Percentiles rank a stretch among this genome's conserved stretches.
phyloP scores from a whole-genome alignment of 352 stramenopile species.

The Phytopythium ostracodes region DNA sequence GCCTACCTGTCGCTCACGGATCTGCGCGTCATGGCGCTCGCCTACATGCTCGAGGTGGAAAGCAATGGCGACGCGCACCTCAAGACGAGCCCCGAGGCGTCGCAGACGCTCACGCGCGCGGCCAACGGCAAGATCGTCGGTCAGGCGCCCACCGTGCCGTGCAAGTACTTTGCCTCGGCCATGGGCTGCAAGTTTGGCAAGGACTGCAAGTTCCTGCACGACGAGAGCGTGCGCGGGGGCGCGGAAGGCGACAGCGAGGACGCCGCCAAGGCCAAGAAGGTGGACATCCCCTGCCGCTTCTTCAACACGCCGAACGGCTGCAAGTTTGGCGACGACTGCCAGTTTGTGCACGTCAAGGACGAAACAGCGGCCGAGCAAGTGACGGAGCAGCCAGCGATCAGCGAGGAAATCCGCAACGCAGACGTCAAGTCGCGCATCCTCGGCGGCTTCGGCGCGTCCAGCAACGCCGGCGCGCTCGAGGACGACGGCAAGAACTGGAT shows the following conservation, averaged over 20 bases:
- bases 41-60: constrained; percentile 84
- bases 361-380: constrained; percentile 19
- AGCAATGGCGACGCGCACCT: constrained; percentile 64
- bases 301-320: constrained; percentile 75
- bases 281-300: constrained; percentile 70
- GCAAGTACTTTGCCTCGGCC: constrained; percentile 75
- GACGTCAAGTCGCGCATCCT: constrained; percentile 88
- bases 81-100: constrained; percentile 60
- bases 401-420: constrained; percentile 61
- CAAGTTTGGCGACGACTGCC: constrained; percentile 66
- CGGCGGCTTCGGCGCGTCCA: constrained; percentile 70
- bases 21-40: constrained; percentile 84
- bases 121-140: constrained; percentile 68
- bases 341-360: constrained; percentile 59
- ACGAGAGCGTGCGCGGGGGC: constrained; percentile 24
- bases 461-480: constrained; percentile 66
- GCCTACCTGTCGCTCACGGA: constrained; percentile 80
- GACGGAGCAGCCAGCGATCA: constrained; percentile 24
- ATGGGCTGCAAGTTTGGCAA: constrained; percentile 81
- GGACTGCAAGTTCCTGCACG: constrained; percentile 81
- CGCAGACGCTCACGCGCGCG: constrained; percentile 59
- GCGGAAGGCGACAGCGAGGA: constrained; percentile 11
- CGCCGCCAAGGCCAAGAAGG: constrained; percentile 40
- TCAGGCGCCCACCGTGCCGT: constrained; percentile 45
- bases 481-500: constrained; percentile 90